Base-by-base conservation (phyloP, 2,329 filamentous ascomycete species). In the Cladophialophora exuberans region DNA sequence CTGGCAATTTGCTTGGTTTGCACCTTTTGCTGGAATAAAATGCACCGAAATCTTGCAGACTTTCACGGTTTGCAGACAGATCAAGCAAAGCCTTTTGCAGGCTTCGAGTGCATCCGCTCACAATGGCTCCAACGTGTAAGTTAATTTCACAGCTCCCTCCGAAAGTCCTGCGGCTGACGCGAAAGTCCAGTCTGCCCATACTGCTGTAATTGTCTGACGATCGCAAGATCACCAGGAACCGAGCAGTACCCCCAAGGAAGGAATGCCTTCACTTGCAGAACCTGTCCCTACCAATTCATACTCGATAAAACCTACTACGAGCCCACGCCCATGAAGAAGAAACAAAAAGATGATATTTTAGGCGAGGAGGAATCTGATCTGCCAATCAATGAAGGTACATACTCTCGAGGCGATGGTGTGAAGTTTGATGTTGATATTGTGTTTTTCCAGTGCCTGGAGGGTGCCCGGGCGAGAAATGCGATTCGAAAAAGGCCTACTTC, bases 191-290 rank as follows among this genome's bases (percentile, higher is more conserved):
- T 78, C 64, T 79, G 76, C 54, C 76, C 76, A 10, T 74, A 76
- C 60, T 78, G 76, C 69, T 75, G 72, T 66, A 79, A 78, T 70
- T 73, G 69, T 60, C 69, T 79, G 52, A 77, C 75, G 10, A 73
- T 79, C 46, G 73, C 74, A 38, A 71, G 72, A 45, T 68, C 69
- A 2, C 69, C 73, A 7, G 64, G 71, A 3, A 70, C 69, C 13
- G 65, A 65, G 1, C 66, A 70, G 48, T 68, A 73, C 52, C 73
- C 74, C 11, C 60, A 71, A 36, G 76, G 75, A 2, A 68, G 74
- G 48, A 97, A 97, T 78, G 87, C 91, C 54, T 90, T 97, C 73
- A 90, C 96, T 74, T 99, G 94, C 77, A 89, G 90, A 55, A 96
- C 91, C 54, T 99, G 94, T 66, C 93, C 94, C 3, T 99, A 96